These are phyloP conservation scores for Mallotus nudiflorus DNA, from an alignment of 345 rosid species.

Conservation along the genomic window DNA sequence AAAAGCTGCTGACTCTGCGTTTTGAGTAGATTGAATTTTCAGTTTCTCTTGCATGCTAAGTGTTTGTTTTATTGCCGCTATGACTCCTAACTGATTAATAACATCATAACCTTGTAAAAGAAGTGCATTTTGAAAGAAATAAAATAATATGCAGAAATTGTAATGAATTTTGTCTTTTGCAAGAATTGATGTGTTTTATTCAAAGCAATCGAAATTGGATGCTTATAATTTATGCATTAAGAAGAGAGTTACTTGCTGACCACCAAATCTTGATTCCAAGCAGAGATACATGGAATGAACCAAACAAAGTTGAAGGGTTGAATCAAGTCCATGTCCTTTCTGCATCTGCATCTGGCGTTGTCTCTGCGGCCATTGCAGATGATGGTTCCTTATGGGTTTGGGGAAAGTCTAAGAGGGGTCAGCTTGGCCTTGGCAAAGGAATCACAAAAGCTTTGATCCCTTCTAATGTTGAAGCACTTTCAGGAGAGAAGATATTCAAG, in stretches of 20 bases:
- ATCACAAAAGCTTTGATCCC: constrained; percentile 54
- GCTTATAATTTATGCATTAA: neutral
- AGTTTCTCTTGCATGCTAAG: neutral
- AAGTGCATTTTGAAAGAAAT: no score
- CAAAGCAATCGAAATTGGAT: no score
- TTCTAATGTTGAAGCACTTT: constrained; percentile 59
- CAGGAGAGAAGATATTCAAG: constrained; percentile 67
- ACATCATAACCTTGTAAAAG: no score
- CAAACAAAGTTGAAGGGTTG: constrained; percentile 68
- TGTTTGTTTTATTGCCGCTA: constrained; percentile 15
- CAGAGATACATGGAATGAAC: constrained; percentile 61
- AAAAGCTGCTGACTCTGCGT: neutral
- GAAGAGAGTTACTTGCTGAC: constrained; percentile 1
- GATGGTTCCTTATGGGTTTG: constrained; percentile 96
- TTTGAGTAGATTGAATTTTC: no score
- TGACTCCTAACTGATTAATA: no score
- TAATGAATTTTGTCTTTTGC: no score
- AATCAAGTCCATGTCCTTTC: constrained; percentile 49
- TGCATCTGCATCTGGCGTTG: constrained; percentile 85
- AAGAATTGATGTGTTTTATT: no score
- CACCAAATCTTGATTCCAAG: constrained; percentile 16
- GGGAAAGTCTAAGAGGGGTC: constrained; percentile 96
- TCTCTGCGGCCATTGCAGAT: constrained; percentile 70
- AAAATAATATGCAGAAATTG: no score
- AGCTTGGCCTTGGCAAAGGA: constrained; percentile 86